Evolutionary conservation across 371 early-diverging fungal genomes (phyloP), one percentile per base, ranked within the genome.

Genomic region (Quaeritorhiza haematococci): DNA sequence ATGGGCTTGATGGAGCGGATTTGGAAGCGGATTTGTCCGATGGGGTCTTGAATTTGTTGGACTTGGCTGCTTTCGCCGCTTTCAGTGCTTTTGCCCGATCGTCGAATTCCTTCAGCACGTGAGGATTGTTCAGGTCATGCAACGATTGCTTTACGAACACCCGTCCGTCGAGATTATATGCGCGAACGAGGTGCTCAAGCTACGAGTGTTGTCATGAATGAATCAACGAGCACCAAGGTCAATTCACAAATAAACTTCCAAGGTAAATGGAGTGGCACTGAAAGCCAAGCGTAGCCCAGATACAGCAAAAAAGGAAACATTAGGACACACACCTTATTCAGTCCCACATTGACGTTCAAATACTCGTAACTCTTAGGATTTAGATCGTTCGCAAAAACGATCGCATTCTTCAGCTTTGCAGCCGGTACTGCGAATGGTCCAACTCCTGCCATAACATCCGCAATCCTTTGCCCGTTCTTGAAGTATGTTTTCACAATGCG

Each of bases 361-460:
- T 84, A 92, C 30, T 84, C 71, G 68, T 80, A 89, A 0, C 96
- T 94, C 5, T 73, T 74, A 1, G 99, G 99, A 70, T 99, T 99
- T 48, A 99, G 74, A 66, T 99, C 99, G 73, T 98, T 99, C 21
- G 96, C 96, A 75, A 92, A 96, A 3, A 98, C 98, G 26, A 76
- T 74, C 24, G 88, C 82, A 2, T 85, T 86, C 45, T 80, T 78
- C 45, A 73, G 71, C 68, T 89, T 92, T 3, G 94, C 92, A 0
- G 98, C 94, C 6, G 98, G 98, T 6, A 98, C 53, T 0, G 98
- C 93, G 77, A 98, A 98, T 3, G 99, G 99, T 0, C 99, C 99
- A 1, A 99, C 94, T 33, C 99, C 99, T 1, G 93, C 97, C 78
- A 99, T 89, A 3, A 96, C 94, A 72, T 99, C 99, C 64, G 75